Evolutionary conservation across 2,329 filamentous ascomycete genomes (phyloP).

Genomic region (Dothidotthia symphoricarpi): DNA sequence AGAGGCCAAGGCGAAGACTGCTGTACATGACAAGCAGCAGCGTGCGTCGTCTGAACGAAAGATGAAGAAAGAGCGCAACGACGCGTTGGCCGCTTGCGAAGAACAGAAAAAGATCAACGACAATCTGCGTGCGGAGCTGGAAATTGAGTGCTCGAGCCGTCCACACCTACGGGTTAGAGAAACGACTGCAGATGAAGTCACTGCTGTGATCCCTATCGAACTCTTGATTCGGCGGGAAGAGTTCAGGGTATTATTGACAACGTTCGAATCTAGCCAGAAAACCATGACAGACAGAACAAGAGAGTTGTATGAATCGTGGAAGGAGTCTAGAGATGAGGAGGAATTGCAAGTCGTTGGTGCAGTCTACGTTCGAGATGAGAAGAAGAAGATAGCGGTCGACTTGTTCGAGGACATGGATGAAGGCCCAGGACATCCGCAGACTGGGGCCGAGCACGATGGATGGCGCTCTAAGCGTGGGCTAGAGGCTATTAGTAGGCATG

Average conservation of each 20-base stretch:
- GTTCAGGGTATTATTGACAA: slow-evolving; percentile 2
- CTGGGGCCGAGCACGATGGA: slow-evolving; percentile 15
- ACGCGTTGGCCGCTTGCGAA: slow-evolving; percentile 9
- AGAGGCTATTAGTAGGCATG: slow-evolving; percentile 10
- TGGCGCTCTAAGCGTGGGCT: slow-evolving; percentile 12
- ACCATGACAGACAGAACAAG: slow-evolving; percentile 5
- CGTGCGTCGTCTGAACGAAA: slow-evolving; percentile 12
- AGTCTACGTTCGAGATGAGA: slow-evolving; percentile 3
- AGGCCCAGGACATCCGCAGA: slow-evolving; percentile 5
- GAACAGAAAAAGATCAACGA: slow-evolving; percentile 12
- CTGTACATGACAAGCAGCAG: slow-evolving; percentile 12
- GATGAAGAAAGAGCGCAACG: slow-evolving; percentile 18
- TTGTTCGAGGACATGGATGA: slow-evolving; percentile 13
- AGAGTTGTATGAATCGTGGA: slow-evolving; percentile 15
- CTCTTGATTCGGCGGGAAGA: slow-evolving; percentile 12
- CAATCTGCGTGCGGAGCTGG: slow-evolving; percentile 11
- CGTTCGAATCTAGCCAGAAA: slow-evolving; percentile 10
- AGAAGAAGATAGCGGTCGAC: slow-evolving; percentile 3
- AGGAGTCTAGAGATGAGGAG: slow-evolving; percentile 3
- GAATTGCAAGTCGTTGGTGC: slow-evolving; percentile 1
- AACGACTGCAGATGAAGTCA: slow-evolving; percentile 6
- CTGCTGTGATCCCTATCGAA: slow-evolving; percentile 12
- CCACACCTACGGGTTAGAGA: slow-evolving; percentile 15
- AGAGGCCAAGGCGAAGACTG: slow-evolving; percentile 18
- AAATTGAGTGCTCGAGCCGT: slow-evolving; percentile 11